Conservation (phyloP, 805 yeast species). For the Saccharomycopsis vini region DNA sequence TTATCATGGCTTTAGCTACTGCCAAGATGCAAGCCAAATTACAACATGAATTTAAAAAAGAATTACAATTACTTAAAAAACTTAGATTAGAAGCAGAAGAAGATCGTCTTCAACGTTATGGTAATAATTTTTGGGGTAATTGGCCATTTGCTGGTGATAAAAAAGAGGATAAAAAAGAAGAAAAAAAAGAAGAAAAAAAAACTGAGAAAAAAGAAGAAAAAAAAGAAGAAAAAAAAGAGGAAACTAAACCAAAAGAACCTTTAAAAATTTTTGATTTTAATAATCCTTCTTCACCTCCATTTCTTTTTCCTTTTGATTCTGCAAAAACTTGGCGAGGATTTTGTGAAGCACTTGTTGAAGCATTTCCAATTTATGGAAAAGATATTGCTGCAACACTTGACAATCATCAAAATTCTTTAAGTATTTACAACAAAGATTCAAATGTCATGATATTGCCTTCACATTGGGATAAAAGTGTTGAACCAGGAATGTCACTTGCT, state of each 20-base stretch:
- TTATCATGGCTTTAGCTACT: conserved; percentile 15
- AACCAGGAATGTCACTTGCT: conserved; percentile 12
- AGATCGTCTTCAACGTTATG: conserved; percentile 18
- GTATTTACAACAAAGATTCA: conserved; percentile 6
- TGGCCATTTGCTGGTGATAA: conserved; percentile 12
- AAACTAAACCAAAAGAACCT: conserved; percentile 12
- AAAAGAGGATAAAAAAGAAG: not conserved
- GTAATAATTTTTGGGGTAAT: conserved; percentile 18
- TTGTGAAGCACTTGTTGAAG: conserved; percentile 10
- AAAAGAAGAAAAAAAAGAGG: conserved; percentile 1
- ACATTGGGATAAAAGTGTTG: conserved; percentile 16
- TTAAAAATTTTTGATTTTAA: conserved; percentile 13
- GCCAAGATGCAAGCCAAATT: conserved; percentile 17
- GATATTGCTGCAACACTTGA: conserved; percentile 1
- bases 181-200: not conserved
- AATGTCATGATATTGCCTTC: conserved; percentile 12
- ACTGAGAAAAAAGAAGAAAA: not conserved
- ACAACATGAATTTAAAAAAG: conserved; percentile 17
- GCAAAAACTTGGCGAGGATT: conserved; percentile 15
- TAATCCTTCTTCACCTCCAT: conserved; percentile 6
- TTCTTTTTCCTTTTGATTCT: conserved; percentile 14
- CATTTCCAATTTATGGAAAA: conserved; percentile 12
- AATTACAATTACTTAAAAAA: conserved; percentile 8
- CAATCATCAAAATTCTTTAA: conserved; percentile 3
- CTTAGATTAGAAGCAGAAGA: conserved; percentile 16